Percentiles rank a stretch among this genome's conserved stretches.
Conservation (phyloP, 441 rosid genomes). For the Brassica balearica region DNA sequence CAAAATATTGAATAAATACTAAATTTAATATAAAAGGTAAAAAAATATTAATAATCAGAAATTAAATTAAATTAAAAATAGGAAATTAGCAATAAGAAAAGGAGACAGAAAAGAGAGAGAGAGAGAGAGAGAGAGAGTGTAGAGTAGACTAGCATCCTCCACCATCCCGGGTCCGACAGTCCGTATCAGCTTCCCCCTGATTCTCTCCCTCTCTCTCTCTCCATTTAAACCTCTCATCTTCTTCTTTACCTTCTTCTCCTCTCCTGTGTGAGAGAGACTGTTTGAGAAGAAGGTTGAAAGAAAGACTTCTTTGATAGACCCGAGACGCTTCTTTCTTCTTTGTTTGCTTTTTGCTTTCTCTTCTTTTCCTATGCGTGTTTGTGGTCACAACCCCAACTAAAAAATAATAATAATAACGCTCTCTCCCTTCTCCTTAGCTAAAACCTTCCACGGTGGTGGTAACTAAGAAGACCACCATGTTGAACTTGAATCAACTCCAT, state of each 20-base stretch:
- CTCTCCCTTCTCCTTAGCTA: constrained; percentile 35
- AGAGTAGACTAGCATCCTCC: constrained; percentile 44
- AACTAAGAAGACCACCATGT: constrained; percentile 18
- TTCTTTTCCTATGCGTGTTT: constrained; percentile 40
- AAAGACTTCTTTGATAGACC: constrained; percentile 44
- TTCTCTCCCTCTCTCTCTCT: constrained; percentile 27
- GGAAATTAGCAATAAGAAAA: constrained; percentile 10
- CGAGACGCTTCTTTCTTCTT: constrained; percentile 27
- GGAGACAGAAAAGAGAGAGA: neutral
- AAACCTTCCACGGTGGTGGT: constrained; percentile 23
- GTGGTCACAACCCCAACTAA: constrained; percentile 30
- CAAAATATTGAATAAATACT: neutral
- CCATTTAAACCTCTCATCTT: constrained; percentile 18
- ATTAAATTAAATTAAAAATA: neutral
- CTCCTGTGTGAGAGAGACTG: constrained; percentile 46
- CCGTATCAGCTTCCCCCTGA: constrained; percentile 51
- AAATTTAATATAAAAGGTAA: neutral
- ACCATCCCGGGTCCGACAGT: constrained; percentile 46
- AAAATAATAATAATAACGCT: constrained; percentile 12
- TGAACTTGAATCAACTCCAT: constrained; percentile 23
- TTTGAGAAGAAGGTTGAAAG: constrained; percentile 21
- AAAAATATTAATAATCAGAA: neutral
- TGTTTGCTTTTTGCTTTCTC: constrained; percentile 39
- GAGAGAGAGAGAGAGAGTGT: neutral
- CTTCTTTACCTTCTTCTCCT: neutral